Percentiles rank a stretch among this genome's conserved stretches.
These are phyloP conservation scores for Aspergillus candidus DNA, from an alignment of 2,329 filamentous ascomycete species.

Conservation along the genomic window DNA sequence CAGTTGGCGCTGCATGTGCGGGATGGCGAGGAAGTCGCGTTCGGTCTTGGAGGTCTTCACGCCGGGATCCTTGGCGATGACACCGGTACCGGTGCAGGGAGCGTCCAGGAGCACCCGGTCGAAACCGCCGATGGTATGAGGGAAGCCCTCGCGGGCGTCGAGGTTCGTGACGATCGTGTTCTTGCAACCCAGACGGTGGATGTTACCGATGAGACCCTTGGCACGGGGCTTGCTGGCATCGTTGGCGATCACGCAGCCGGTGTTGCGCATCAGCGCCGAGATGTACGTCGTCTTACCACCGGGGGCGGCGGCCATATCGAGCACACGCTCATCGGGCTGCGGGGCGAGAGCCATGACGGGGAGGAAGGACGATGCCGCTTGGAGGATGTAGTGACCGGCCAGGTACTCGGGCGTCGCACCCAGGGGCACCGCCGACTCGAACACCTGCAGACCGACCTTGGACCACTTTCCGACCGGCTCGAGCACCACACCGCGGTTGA, in stretches of 20 bases:
- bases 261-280: constrained; percentile 97
- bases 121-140: constrained; percentile 89
- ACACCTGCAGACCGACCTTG: constrained; percentile 94
- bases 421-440: constrained; percentile 79
- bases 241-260: constrained; percentile 90
- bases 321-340: constrained; percentile 82
- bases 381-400: constrained; percentile 94
- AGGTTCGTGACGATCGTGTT: constrained; percentile 96
- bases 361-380: constrained; percentile 92
- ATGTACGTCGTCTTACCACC: constrained; percentile 96
- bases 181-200: constrained; percentile 86
- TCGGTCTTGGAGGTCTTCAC: constrained; percentile 99
- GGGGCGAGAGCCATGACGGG: constrained; percentile 96
- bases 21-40: constrained; percentile 85
- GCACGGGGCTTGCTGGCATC: constrained; percentile 89
- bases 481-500: constrained; percentile 91
- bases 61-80: constrained; percentile 92
- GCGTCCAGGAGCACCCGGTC: constrained; percentile 91
- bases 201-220: constrained; percentile 96
- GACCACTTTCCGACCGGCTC: constrained; percentile 98
- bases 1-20: constrained; percentile 91
- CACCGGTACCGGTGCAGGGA: constrained; percentile 92
- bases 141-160: constrained; percentile 81
- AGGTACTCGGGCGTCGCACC: constrained; percentile 97
- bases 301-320: constrained; percentile 92